Evolutionary conservation across 2,329 filamentous ascomycete genomes (phyloP).

Genomic region (Sphaerulina populicola): DNA sequence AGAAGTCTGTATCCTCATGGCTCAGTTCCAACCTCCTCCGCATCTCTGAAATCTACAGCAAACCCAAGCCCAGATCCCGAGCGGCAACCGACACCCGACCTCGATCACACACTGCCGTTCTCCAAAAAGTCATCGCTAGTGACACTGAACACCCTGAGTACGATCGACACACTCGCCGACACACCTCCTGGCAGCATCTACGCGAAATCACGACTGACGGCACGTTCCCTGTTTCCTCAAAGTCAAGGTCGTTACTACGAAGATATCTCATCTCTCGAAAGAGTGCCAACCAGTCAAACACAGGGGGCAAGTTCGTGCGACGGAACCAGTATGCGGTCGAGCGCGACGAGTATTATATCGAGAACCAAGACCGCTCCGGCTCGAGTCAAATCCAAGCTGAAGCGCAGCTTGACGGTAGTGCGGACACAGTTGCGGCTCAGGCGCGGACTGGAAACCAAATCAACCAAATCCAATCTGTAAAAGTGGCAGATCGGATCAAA

Average conservation of each 20-base stretch:
- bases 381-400: conserved; percentile 10
- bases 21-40: background rate
- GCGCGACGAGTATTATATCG: conserved; percentile 2
- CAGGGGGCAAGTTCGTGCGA: conserved; percentile 11
- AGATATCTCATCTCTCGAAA: conserved; percentile 6
- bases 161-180: background rate
- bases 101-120: background rate
- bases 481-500: conserved; percentile 19
- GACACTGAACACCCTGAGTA: background rate
- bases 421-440: conserved; percentile 8
- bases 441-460: background rate
- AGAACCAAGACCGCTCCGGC: background rate
- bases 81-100: background rate
- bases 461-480: background rate
- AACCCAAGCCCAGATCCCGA: background rate
- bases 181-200: conserved; percentile 4
- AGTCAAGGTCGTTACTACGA: conserved; percentile 11
- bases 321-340: background rate
- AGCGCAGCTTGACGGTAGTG: conserved; percentile 12
- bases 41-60: background rate
- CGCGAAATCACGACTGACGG: background rate
- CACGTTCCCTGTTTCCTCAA: conserved; percentile 6
- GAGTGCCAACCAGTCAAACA: conserved; percentile 10
- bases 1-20: conserved; percentile 6
- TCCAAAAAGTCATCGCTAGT: background rate